These are phyloP conservation scores for Boletus insuetus DNA, from an alignment of 768 basidiomycete genomes.

Conservation along the genomic window DNA sequence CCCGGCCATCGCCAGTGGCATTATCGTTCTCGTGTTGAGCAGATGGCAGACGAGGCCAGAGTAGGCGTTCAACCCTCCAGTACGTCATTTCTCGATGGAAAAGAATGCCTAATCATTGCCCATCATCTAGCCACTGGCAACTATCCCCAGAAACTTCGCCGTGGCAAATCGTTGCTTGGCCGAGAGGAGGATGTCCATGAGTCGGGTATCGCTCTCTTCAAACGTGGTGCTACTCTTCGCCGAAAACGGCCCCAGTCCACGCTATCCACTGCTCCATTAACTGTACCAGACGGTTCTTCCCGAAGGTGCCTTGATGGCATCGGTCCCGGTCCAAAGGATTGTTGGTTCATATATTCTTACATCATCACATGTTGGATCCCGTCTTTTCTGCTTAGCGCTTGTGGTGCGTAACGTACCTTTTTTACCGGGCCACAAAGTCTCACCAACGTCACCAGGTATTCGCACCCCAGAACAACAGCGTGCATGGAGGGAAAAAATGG, in stretches of 20 bases:
- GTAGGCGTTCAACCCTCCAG: conserved; percentile 80
- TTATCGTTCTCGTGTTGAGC: conserved; percentile 84
- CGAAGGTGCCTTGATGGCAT: conserved; percentile 65
- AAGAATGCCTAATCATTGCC: conserved; percentile 6
- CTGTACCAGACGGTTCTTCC: conserved; percentile 36
- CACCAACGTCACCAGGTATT: conserved; percentile 54
- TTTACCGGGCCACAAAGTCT: conserved; percentile 1
- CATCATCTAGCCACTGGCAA: conserved; percentile 68
- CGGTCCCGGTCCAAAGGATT: conserved; percentile 84
- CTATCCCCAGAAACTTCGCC: conserved; percentile 62
- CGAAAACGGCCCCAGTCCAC: conserved; percentile 56
- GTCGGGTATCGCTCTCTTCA: conserved; percentile 90
- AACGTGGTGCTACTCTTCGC: conserved; percentile 76
- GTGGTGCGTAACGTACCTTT: conserved; percentile 54
- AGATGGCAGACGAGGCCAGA: conserved; percentile 66
- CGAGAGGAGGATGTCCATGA: conserved; percentile 91
- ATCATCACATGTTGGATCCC: conserved; percentile 85
- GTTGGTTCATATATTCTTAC: conserved; percentile 95
- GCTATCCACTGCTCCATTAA: conserved; percentile 37
- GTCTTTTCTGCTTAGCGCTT: conserved; percentile 65
- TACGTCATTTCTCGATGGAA: conserved; percentile 41
- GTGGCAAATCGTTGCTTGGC: conserved; percentile 87
- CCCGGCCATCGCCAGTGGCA: conserved; percentile 93
- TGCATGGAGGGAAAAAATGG: conserved; percentile 99
- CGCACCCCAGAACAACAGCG: conserved; percentile 89